phyloP scores from a whole-genome alignment of 352 stramenopile species.

The Pythium dissimile region DNA sequence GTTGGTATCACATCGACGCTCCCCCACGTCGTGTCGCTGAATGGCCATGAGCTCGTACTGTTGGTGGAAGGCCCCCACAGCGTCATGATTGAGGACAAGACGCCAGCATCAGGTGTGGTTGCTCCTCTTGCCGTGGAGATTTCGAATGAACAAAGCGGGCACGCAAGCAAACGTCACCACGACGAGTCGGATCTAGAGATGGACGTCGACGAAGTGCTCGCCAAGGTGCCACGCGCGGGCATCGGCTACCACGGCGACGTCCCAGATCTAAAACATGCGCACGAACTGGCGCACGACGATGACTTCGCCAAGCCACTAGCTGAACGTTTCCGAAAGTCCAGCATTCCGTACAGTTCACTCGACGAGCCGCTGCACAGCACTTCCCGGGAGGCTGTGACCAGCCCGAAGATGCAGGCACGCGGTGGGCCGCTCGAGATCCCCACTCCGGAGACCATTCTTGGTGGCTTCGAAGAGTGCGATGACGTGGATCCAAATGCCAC shows the following conservation, averaged over 20 bases:
- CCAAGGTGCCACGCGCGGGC: conserved; percentile 64
- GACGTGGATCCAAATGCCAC: conserved; percentile 71
- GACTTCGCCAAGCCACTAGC: conserved; percentile 40
- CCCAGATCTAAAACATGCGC: conserved; percentile 44
- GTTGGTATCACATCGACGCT: conserved; percentile 49
- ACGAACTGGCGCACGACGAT: conserved; percentile 47
- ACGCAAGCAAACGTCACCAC: conserved; percentile 43
- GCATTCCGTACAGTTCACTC: conserved; percentile 68
- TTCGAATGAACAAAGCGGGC: not conserved
- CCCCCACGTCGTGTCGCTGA: conserved; percentile 52
- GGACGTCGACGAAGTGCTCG: conserved; percentile 53
- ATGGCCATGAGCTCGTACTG: conserved; percentile 38
- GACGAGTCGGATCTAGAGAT: conserved; percentile 47
- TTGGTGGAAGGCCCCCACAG: conserved; percentile 57
- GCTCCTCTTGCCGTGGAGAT: not conserved
- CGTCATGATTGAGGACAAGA: conserved; percentile 38
- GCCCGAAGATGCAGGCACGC: conserved; percentile 21
- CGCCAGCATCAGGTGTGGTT: no score
- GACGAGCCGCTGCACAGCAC: conserved; percentile 51
- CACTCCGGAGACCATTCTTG: conserved; percentile 73
- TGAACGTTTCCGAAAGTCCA: conserved; percentile 78
- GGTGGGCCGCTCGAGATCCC: conserved; percentile 44
- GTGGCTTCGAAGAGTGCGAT: conserved; percentile 79
- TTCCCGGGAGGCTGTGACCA: conserved; percentile 26
- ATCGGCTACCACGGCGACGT: conserved; percentile 79